Percentiles rank a stretch among this genome's conserved stretches.
These are phyloP conservation scores for Aschersonia sp. DNA, from an alignment of 2,329 filamentous ascomycete genomes.

Conservation along the genomic window DNA sequence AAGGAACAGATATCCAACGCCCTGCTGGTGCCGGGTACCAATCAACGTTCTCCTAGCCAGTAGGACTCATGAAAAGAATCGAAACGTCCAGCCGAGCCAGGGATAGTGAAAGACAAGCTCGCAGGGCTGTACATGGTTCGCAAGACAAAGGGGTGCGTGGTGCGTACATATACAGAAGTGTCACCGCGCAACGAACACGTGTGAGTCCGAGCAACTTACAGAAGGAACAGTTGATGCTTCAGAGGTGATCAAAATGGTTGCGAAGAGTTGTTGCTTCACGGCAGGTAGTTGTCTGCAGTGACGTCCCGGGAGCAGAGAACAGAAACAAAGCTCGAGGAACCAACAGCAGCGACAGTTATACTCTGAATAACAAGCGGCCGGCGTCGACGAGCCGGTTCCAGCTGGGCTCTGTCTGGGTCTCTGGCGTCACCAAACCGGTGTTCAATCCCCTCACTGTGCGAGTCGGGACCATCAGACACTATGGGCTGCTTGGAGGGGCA, in stretches of 20 bases:
- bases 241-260: neutral
- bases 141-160: neutral
- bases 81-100: too few relatives aligned
- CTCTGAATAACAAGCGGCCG: conserved; percentile 1
- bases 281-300: neutral
- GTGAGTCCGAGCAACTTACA: conserved; percentile 1
- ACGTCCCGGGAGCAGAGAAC: neutral
- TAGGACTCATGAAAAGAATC: too few relatives aligned
- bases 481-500: neutral
- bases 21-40: too few relatives aligned
- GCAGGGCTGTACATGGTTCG: too few relatives aligned
- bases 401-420: neutral
- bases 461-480: neutral
- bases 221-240: conserved; percentile 2
- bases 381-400: neutral
- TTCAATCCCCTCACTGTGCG: conserved; percentile 5
- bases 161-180: neutral
- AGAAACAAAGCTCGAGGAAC: neutral
- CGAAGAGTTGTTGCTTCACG: neutral
- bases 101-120: too few relatives aligned
- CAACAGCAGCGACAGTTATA: conserved; percentile 4
- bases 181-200: neutral
- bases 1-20: too few relatives aligned
- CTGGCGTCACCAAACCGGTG: conserved; percentile 4
- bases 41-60: too few relatives aligned